Conservation (phyloP, 2,329 filamentous ascomycete species). For the Xylariaceae sp. region DNA sequence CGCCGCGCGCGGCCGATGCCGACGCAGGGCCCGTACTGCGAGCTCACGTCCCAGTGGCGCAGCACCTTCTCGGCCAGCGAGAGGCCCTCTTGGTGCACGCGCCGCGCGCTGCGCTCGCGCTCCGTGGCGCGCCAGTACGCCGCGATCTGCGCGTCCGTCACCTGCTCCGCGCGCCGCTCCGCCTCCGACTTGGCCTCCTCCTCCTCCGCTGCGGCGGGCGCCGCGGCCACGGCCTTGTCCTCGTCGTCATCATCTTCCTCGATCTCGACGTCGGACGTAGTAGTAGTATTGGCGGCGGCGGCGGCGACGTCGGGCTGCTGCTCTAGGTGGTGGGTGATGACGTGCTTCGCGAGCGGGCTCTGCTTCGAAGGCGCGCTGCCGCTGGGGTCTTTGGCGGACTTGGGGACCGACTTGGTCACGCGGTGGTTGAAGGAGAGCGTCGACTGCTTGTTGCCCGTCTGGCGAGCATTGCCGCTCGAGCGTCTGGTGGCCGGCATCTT, state of each 20-base stretch:
- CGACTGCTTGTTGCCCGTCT: slow-evolving; percentile 41
- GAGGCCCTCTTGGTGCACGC: slow-evolving; percentile 72
- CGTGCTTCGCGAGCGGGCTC: slow-evolving; percentile 21
- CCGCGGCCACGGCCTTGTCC: slow-evolving; percentile 12
- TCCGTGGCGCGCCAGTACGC: slow-evolving; percentile 74
- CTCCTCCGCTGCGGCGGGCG: slow-evolving; percentile 11
- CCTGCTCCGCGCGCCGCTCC: slow-evolving; percentile 52
- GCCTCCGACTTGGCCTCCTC: slow-evolving; percentile 37
- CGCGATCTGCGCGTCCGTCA: slow-evolving; percentile 62
- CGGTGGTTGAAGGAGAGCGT: slow-evolving; percentile 51
- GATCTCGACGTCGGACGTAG: slow-evolving; percentile 9
- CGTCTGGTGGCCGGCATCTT: slow-evolving; percentile 45
- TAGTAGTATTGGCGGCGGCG: slow-evolving; percentile 3
- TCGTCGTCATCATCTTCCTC: slow-evolving; percentile 17
- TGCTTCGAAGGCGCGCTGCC: slow-evolving; percentile 27
- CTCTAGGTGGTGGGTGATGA: slow-evolving; percentile 11
- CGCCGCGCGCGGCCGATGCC: slow-evolving; percentile 74
- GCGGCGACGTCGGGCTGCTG: slow-evolving; percentile 17
- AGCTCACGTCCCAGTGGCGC: slow-evolving; percentile 85
- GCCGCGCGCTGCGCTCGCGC: slow-evolving; percentile 54
- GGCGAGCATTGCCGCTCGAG: slow-evolving; percentile 30
- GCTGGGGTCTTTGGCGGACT: slow-evolving; percentile 36
- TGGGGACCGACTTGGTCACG: slow-evolving; percentile 46
- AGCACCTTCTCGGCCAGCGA: slow-evolving; percentile 75
- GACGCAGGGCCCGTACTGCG: slow-evolving; percentile 89